These are phyloP conservation scores for Hansenula sp. DNA, from an alignment of 1,139 yeast genomes.

Conservation along the genomic window DNA sequence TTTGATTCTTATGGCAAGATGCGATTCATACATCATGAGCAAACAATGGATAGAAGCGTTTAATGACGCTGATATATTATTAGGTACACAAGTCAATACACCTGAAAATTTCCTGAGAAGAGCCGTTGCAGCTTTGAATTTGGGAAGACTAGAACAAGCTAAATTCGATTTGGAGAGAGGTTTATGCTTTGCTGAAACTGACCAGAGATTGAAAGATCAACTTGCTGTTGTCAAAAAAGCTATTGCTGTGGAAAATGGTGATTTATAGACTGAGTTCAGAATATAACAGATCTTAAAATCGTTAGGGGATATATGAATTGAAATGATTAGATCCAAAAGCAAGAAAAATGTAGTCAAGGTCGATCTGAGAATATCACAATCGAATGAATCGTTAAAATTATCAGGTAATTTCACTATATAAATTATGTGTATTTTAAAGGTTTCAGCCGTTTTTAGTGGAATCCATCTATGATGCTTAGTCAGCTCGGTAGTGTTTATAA, in stretches of 20 bases:
- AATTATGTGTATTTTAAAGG: too few species aligned
- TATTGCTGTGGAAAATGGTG: conserved; percentile 23
- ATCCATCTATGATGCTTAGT: background rate
- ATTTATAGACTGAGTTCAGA: background rate
- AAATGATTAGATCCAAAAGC: too few species aligned
- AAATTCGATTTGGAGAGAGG: conserved; percentile 79
- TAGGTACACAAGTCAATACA: conserved; percentile 56
- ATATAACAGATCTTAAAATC: too few species aligned
- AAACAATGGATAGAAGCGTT: conserved; percentile 68
- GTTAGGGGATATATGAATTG: too few species aligned
- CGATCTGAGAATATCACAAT: too few species aligned
- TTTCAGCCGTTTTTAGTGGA: too few species aligned
- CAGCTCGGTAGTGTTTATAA: background rate
- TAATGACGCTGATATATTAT: conserved; percentile 76
- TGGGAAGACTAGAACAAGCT: conserved; percentile 72
- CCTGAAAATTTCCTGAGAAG: conserved; percentile 82
- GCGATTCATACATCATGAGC: conserved; percentile 74
- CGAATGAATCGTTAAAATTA: too few species aligned
- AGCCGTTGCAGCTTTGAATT: conserved; percentile 67
- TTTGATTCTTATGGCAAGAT: conserved; percentile 69
- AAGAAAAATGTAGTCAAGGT: too few species aligned
- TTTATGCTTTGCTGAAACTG: conserved; percentile 55
- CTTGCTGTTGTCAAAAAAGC: conserved; percentile 12
- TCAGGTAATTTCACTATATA: too few species aligned
- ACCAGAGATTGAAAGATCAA: conserved; percentile 37